These are phyloP conservation scores for Fragilaria radians DNA, from an alignment of 108 stramenopile genomes.

Conservation along the genomic window DNA sequence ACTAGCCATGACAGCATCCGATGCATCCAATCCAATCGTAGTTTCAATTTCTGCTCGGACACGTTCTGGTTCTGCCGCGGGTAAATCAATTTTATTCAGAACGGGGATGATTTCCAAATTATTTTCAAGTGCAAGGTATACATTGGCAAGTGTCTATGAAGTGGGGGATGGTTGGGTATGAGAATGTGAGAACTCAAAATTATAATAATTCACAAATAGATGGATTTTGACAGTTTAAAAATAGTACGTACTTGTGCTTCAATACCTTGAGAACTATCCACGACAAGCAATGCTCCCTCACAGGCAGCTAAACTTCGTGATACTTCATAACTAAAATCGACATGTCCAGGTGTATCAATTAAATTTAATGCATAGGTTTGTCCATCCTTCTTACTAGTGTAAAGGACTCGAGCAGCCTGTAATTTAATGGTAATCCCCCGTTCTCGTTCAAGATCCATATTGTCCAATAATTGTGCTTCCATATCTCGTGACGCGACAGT, in stretches of 20 bases:
- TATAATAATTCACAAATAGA: neutral
- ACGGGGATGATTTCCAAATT: conserved; percentile 97
- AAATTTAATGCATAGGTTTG: conserved; percentile 71
- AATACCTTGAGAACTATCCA: conserved; percentile 98
- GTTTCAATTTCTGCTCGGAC: conserved; percentile 90
- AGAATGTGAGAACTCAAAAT: neutral
- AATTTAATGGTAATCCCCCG: conserved; percentile 98
- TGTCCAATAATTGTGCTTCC: conserved; percentile 92
- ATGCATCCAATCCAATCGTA: conserved; percentile 91
- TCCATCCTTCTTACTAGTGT: conserved; percentile 77
- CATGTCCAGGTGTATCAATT: conserved; percentile 89
- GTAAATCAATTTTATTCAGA: conserved; percentile 98
- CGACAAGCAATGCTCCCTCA: conserved; percentile 97
- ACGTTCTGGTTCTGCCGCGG: conserved; percentile 95
- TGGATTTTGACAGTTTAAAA: neutral
- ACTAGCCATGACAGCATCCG: conserved; percentile 76
- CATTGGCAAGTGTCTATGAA: conserved; percentile 91
- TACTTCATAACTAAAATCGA: conserved; percentile 97
- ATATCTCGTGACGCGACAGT: conserved; percentile 89
- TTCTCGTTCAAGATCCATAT: conserved; percentile 96
- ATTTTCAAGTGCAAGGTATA: conserved; percentile 94
- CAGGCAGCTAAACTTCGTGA: conserved; percentile 95
- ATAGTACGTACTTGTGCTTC: conserved; percentile 84
- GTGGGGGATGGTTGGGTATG: neutral
- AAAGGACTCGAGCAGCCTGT: conserved; percentile 93